These are phyloP conservation scores for Sphaerobolus stellatus DNA, from an alignment of 1,284 basidiomycete species.

Conservation along the genomic window DNA sequence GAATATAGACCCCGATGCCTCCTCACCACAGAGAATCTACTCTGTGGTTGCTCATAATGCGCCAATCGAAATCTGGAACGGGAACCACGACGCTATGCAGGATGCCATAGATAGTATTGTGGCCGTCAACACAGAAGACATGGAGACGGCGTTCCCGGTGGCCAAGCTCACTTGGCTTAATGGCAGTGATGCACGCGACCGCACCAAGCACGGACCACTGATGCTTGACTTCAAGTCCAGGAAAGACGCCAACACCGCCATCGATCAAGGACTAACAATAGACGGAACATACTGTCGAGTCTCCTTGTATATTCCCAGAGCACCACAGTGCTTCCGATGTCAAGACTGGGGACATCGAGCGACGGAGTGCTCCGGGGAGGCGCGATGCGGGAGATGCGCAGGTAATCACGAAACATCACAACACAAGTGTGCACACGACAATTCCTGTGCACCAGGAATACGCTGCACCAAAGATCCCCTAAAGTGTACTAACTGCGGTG, in stretches of 20 bases:
- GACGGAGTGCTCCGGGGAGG: slow-evolving; percentile 20
- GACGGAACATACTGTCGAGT: background rate
- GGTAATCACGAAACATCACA: too few relatives aligned
- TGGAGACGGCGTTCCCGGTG: background rate
- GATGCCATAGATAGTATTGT: background rate
- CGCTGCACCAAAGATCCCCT: slow-evolving; percentile 20
- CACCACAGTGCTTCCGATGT: slow-evolving; percentile 24
- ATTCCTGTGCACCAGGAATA: slow-evolving; percentile 22
- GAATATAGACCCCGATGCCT: background rate
- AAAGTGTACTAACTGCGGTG: slow-evolving; percentile 26
- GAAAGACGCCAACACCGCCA: slow-evolving; percentile 12
- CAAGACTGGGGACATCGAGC: too few relatives aligned
- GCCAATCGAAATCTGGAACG: background rate
- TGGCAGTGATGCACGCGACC: too few relatives aligned
- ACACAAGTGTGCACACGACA: slow-evolving; percentile 21
- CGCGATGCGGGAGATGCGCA: too few relatives aligned
- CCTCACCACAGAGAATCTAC: background rate
- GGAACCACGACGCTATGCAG: background rate
- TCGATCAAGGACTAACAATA: slow-evolving; percentile 10
- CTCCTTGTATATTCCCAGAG: background rate
- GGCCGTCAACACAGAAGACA: background rate
- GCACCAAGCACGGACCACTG: background rate
- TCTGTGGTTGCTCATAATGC: background rate
- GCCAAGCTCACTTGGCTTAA: background rate
- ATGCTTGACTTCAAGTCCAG: background rate